These are phyloP conservation scores for Xanthoceras sorbifolium DNA, from an alignment of 345 rosid genomes.

Conservation along the genomic window DNA sequence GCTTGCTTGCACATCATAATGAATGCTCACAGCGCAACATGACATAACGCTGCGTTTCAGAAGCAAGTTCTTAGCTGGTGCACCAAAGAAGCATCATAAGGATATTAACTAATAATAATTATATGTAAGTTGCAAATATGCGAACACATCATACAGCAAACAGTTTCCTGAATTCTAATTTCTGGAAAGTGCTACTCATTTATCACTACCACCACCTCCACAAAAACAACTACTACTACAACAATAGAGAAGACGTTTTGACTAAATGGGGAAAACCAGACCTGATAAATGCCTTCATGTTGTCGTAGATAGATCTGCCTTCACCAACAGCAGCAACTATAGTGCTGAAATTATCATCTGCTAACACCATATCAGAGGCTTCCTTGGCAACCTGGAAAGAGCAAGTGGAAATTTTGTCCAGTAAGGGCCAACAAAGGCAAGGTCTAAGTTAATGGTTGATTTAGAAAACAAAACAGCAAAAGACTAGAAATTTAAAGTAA, in stretches of 20 bases:
- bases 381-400: slow-evolving; percentile 88
- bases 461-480: background rate
- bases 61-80: background rate
- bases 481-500: background rate
- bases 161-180: too few relatives aligned
- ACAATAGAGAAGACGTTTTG: background rate
- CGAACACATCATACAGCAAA: background rate
- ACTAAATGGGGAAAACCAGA: slow-evolving; percentile 16
- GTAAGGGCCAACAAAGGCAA: background rate
- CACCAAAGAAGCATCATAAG: background rate
- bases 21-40: background rate
- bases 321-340: slow-evolving; percentile 98
- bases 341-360: slow-evolving; percentile 97
- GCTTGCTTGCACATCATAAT: background rate
- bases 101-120: background rate
- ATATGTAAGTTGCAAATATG: too few relatives aligned
- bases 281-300: slow-evolving; percentile 99
- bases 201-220: background rate
- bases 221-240: background rate
- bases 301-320: slow-evolving; percentile 91
- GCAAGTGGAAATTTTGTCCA: background rate
- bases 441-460: background rate
- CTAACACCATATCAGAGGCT: slow-evolving; percentile 97
- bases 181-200: background rate
- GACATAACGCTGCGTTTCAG: background rate